Evolutionary conservation across 1,284 basidiomycete genomes (phyloP).

Genomic region (Fomitopsis betulina): DNA sequence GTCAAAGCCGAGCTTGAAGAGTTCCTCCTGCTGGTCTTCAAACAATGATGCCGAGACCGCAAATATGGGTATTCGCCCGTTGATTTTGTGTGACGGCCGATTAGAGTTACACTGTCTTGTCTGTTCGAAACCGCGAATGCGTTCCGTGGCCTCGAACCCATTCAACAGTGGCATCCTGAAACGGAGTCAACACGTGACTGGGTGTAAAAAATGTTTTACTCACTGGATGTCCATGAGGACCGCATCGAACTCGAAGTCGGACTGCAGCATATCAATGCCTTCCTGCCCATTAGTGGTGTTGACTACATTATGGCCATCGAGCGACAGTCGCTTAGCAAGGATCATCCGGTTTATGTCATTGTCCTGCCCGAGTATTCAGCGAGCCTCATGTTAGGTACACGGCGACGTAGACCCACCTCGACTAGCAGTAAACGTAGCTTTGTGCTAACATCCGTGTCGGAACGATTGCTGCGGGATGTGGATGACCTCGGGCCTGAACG

Average conservation of each 20-base stretch:
- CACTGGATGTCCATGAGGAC: constrained; percentile 86
- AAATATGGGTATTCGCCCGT: constrained; percentile 77
- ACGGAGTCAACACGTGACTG: background rate
- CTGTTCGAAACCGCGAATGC: constrained; percentile 62
- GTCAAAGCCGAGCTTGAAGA: constrained; percentile 65
- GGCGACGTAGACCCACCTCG: constrained; percentile 42
- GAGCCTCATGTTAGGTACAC: background rate
- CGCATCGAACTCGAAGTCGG: constrained; percentile 66
- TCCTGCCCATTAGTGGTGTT: constrained; percentile 78
- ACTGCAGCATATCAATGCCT: constrained; percentile 56
- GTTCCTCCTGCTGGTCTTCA: constrained; percentile 57
- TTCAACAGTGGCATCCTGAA: constrained; percentile 80
- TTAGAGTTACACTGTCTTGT: constrained; percentile 15
- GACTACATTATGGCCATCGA: constrained; percentile 67
- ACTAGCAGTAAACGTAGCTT: constrained; percentile 65
- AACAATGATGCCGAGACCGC: constrained; percentile 79
- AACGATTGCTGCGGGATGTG: constrained; percentile 2
- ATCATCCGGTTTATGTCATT: constrained; percentile 78
- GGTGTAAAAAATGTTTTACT: constrained; percentile 21
- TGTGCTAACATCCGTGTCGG: constrained; percentile 5
- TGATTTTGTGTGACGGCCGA: constrained; percentile 46
- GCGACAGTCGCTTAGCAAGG: constrained; percentile 62
- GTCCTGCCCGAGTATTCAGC: constrained; percentile 38
- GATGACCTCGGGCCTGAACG: background rate
- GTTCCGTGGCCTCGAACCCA: constrained; percentile 68